Base-by-base conservation (phyloP, 805 yeast genomes). In the Torulaspora maleeae region DNA sequence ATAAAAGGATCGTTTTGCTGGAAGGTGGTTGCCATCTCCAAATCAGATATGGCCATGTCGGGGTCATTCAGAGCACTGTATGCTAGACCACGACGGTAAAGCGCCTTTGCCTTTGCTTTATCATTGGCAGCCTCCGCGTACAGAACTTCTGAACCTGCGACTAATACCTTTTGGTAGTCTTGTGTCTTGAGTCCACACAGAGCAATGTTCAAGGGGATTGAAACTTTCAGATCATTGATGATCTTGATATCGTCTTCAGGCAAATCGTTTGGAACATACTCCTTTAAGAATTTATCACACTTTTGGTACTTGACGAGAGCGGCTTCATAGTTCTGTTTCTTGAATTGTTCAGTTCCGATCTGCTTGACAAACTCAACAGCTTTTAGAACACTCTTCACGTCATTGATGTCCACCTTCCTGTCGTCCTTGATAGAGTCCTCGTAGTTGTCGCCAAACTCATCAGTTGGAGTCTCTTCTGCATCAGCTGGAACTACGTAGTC, bases 1-100 rank as follows among this genome's bases (percentile, higher is more conserved):
- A 90, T 82, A 6, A 83, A 95, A 2, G 77, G 78, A 59, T 90
- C 97, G 17, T 71, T 69, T 27, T 93, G 95, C 27, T 82, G 77
- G 32, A 76, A 65, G 45, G 72, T 67, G 20, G 78, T 66, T 0
- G 97, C 96, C 49, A 73, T 70, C 52, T 80, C 77, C 46, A 89
- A 75, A 49, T 82, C 83, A 10, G 63, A 67, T 41, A 83, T 69
- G 0, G 96, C 95, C 46, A 72, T 76, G 25, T 83, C 91, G 43
- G 80, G 82, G 59, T 86, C 82, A 59, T 83, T 83, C 17, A 74
- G 69, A 7, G 76, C 66, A 48, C 78, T 66, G 57, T 80, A 75
- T 1, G 93, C 96, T 59, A 76, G 70, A 29, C 95, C 96, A 64
- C 91, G 81, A 64, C 98, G 82, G 71, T 82, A 90, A 36, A 78